Percentiles rank a stretch among this genome's conserved stretches.
These are phyloP conservation scores for Gymnopus androsaceus DNA, from an alignment of 1,284 basidiomycete genomes.

Conservation along the genomic window DNA sequence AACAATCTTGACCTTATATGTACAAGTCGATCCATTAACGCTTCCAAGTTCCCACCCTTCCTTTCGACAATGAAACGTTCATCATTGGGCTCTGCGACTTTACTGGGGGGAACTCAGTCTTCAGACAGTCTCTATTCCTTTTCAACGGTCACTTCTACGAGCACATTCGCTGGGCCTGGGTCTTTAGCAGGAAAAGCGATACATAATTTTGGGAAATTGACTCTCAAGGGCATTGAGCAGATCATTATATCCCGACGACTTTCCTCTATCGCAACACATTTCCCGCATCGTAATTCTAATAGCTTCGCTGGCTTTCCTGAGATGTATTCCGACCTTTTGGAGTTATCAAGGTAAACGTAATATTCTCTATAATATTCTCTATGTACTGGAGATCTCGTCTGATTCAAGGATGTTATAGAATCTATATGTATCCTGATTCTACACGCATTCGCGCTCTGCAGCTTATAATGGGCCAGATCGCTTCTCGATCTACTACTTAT, in stretches of 20 bases:
- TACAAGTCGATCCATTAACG: background rate
- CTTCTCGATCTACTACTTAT: conserved; percentile 1
- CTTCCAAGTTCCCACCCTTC: background rate
- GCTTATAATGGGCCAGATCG: conserved; percentile 8
- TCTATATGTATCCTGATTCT: conserved; percentile 6
- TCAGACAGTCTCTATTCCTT: background rate
- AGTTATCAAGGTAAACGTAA: conserved; percentile 10
- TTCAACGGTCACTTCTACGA: background rate
- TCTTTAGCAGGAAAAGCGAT: conserved; percentile 11
- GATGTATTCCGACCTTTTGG: conserved; percentile 12
- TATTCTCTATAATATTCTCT: background rate
- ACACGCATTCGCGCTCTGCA: conserved; percentile 5
- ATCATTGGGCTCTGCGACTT: background rate
- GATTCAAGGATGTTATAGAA: too few species aligned
- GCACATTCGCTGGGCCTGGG: conserved; percentile 9
- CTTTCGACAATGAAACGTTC: background rate
- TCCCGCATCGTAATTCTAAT: conserved; percentile 3
- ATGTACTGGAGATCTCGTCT: background rate
- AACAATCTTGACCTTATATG: too few species aligned
- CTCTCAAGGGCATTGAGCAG: conserved; percentile 13
- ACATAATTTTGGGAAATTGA: conserved; percentile 8
- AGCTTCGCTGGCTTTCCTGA: background rate
- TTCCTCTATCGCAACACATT: conserved; percentile 3
- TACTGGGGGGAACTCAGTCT: background rate
- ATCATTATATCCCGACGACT: conserved; percentile 11